Percentiles rank a stretch among this genome's conserved stretches.
These are phyloP conservation scores for Trichaptum fuscoviolaceum DNA, from an alignment of 768 basidiomycete species.

Conservation along the genomic window DNA sequence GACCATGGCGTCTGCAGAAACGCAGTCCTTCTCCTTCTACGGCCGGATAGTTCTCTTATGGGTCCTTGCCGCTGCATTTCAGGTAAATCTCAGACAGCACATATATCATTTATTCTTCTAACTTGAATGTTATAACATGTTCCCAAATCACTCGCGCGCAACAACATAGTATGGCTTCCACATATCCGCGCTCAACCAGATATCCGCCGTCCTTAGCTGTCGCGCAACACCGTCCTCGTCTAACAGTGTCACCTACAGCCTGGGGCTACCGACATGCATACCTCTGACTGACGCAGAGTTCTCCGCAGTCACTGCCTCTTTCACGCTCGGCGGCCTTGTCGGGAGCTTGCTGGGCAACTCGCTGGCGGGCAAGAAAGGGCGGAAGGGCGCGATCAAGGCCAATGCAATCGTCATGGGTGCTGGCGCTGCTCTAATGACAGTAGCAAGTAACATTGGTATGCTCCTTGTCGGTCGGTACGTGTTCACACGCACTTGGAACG, in stretches of 20 bases:
- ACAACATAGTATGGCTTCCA: conserved; percentile 78
- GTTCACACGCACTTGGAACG: not conserved
- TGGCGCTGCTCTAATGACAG: conserved; percentile 62
- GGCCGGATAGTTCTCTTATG: conserved; percentile 66
- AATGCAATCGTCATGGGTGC: conserved; percentile 50
- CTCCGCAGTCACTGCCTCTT: conserved; percentile 78
- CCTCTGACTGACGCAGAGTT: conserved; percentile 73
- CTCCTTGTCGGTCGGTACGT: conserved; percentile 64
- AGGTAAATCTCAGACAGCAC: conserved; percentile 23
- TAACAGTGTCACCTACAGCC: conserved; percentile 14
- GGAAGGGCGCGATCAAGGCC: conserved; percentile 58
- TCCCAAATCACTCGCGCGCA: not conserved
- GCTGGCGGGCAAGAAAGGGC: conserved; percentile 66
- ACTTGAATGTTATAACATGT: too few species aligned
- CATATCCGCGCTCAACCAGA: conserved; percentile 87
- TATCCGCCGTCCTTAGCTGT: conserved; percentile 76
- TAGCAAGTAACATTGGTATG: conserved; percentile 49
- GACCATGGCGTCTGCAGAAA: conserved; percentile 4
- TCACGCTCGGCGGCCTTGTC: conserved; percentile 81
- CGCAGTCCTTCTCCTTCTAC: conserved; percentile 46
- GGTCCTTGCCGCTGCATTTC: conserved; percentile 60
- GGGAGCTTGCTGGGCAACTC: conserved; percentile 68
- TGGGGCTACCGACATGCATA: conserved; percentile 66
- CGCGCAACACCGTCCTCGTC: conserved; percentile 24
- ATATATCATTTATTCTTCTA: not conserved